A percentile compares a stretch with the other conserved stretches of the same genome.
Evolutionary conservation across 1,284 basidiomycete genomes (phyloP).

Genomic region (Pseudomicrostroma phylloplanum): DNA sequence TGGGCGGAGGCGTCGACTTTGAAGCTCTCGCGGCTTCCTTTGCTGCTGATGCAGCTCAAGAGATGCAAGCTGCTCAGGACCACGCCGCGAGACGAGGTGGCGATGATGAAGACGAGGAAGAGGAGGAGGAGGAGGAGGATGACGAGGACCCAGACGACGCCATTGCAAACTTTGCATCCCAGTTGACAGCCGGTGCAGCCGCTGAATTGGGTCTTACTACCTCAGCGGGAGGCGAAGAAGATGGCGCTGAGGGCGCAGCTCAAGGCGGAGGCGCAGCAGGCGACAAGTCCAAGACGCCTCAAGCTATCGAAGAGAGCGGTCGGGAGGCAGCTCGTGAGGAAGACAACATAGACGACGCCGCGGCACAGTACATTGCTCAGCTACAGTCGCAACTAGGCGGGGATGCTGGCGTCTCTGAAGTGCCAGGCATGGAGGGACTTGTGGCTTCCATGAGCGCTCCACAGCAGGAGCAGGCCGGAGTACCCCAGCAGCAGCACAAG

Average conservation of each 20-base stretch:
- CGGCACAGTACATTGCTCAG: too few relatives aligned
- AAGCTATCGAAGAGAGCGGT: too few relatives aligned
- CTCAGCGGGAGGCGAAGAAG: not conserved
- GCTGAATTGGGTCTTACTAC: not conserved
- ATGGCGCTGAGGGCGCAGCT: not conserved
- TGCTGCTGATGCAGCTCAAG: not conserved
- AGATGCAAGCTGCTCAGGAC: not conserved
- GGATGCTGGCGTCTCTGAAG: too few relatives aligned
- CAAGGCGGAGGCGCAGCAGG: not conserved
- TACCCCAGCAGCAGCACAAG: too few relatives aligned
- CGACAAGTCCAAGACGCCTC: not conserved
- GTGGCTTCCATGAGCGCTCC: too few relatives aligned
- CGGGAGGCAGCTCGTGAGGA: too few relatives aligned
- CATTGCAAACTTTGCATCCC: not conserved
- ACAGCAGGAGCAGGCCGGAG: too few relatives aligned
- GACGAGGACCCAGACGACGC: not conserved
- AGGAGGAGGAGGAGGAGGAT: not conserved
- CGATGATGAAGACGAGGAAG: constrained; percentile 3
- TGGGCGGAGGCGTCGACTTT: constrained; percentile 1
- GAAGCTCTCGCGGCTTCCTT: not conserved
- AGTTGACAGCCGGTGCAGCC: not conserved
- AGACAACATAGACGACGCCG: too few relatives aligned
- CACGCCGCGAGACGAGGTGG: not conserved
- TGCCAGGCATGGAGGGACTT: too few relatives aligned
- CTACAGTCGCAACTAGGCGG: too few relatives aligned